Evolutionary conservation across 306 rosid species (phyloP).

Genomic region (Gillenia trifoliata): DNA sequence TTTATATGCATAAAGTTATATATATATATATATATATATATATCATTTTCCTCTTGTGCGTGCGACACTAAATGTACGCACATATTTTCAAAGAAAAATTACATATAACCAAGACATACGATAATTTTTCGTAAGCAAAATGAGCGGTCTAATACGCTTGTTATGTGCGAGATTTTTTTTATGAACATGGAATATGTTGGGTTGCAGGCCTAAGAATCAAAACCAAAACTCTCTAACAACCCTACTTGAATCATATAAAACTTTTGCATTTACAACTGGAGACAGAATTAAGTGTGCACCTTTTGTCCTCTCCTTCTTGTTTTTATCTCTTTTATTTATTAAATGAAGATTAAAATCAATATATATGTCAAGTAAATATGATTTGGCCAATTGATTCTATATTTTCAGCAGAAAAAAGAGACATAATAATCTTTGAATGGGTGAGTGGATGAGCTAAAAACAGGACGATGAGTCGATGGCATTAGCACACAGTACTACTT

Average conservation of each 20-base stretch:
- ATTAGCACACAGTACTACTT: neutral
- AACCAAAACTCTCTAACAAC: neutral
- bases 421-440: neutral
- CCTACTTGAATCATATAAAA: neutral
- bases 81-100: neutral
- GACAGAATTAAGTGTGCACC: neutral
- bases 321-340: neutral
- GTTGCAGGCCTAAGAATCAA: constrained; percentile 1
- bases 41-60: neutral
- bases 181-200: neutral
- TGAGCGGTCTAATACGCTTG: neutral
- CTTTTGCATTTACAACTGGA: neutral
- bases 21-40: too few species aligned
- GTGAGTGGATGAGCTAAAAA: neutral
- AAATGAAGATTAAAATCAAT: neutral
- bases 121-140: neutral
- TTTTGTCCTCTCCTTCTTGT: constrained; percentile 9
- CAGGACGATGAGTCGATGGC: neutral
- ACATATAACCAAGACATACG: neutral
- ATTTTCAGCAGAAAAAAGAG: neutral
- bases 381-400: neutral
- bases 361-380: neutral
- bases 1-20: neutral
- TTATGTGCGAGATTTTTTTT: neutral
- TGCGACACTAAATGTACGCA: neutral